Base-by-base conservation (phyloP, 1,284 basidiomycete species). In the Apiotrichum domesticum region DNA sequence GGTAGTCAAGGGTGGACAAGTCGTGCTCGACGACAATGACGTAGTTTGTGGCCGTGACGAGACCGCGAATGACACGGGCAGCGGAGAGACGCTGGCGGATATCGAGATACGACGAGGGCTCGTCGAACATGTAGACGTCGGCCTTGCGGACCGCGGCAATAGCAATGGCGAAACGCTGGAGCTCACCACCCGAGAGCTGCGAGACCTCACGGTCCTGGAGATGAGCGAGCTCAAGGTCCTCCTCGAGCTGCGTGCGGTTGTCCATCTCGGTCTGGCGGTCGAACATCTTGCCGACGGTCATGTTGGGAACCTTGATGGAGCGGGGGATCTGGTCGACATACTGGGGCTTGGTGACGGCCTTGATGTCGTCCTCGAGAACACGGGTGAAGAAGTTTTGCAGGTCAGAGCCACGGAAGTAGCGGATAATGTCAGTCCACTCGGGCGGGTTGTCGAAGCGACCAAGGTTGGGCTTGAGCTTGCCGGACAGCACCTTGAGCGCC, bases 311-410 rank as follows among this genome's bases (percentile, higher is more conserved):
- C 79, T 97, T 98, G 81, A 98, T 90, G 45, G 90, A 90, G 55
- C 87, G 84, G 6, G 94, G 94, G 69, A 98, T 97, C 75, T 97
- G 93, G 74, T 98, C 94, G 65, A 98, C 94, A 72, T 98, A 98
- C 83, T 98, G 94, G 1, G 94, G 94, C 78, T 98, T 98, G 77
- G 97, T 97, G 61, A 98, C 83, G 1, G 94, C 93, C 79, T 96
- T 96, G 69, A 97, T 81, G 71, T 98, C 93, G 75, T 98, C 94
- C 77, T 97, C 94, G 32, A 98, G 82, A n/a, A 97, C 89, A 77
- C 96, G 96, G 52, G 93, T 97, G 77, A 97, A 97, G 80, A 97
- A 97, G 75, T 97, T 98, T 74, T 97, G 94, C 35, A 97, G 82
- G 76, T 97, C 93, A 3, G 92, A 96, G 43, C 94, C 94, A 66